A percentile compares a stretch with the other conserved stretches of the same genome.
phyloP scores from a whole-genome alignment of 129 eudicot genomes.

The Helianthus annuus region DNA sequence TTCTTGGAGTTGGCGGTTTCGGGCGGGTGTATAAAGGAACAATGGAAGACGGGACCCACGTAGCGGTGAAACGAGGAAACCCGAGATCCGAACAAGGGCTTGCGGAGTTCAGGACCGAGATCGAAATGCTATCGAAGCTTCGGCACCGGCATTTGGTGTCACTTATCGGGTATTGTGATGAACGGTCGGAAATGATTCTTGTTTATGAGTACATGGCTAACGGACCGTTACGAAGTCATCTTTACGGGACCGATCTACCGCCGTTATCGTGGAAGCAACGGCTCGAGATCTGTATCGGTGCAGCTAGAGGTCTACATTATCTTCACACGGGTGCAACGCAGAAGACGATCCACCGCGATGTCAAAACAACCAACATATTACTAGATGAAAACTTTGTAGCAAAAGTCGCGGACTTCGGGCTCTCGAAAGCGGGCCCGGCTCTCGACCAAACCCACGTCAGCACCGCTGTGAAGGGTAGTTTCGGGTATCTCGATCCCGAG shows the following conservation, averaged over 20 bases:
- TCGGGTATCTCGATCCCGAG: conserved; percentile 43
- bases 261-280: conserved; percentile 69
- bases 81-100: conserved; percentile 81
- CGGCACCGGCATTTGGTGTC: conserved; percentile 81
- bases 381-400: conserved; percentile 76
- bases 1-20: conserved; percentile 82
- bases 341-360: conserved; percentile 76
- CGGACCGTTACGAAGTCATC: conserved; percentile 74
- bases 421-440: conserved; percentile 75
- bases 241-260: conserved; percentile 57
- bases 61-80: conserved; percentile 72
- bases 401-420: conserved; percentile 80
- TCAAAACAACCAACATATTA: conserved; percentile 75
- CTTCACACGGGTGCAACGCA: conserved; percentile 79
- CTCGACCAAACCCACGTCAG: conserved; percentile 87
- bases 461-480: conserved; percentile 67
- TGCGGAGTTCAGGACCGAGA: conserved; percentile 73
- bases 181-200: conserved; percentile 71
- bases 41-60: conserved; percentile 55
- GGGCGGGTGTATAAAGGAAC: conserved; percentile 74
- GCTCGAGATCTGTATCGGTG: conserved; percentile 68
- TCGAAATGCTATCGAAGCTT: conserved; percentile 71
- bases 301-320: conserved; percentile 80
- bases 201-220: conserved; percentile 83
- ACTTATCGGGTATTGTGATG: conserved; percentile 76